These are phyloP conservation scores for Fistulinella prunicolor DNA, from an alignment of 768 basidiomycete genomes.

Conservation along the genomic window DNA sequence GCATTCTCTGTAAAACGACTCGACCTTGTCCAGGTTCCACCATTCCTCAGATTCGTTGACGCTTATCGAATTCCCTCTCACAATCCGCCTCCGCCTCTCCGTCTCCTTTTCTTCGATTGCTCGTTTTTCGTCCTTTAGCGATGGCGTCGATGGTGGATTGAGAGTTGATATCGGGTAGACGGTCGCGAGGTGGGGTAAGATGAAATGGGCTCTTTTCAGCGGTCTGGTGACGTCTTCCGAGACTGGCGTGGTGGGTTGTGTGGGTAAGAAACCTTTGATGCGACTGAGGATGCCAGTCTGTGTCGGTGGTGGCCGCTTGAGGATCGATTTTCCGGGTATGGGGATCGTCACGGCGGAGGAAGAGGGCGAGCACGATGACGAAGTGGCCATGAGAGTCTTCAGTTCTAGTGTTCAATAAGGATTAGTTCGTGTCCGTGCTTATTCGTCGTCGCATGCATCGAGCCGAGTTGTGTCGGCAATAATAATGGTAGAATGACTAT, in stretches of 20 bases:
- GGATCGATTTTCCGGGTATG: conserved; percentile 75
- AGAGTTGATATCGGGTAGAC: conserved; percentile 87
- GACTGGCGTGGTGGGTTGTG: conserved; percentile 36
- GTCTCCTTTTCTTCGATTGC: conserved; percentile 75
- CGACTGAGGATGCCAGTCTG: conserved; percentile 71
- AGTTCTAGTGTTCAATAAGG: background rate
- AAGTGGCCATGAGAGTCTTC: background rate
- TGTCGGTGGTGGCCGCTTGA: conserved; percentile 70
- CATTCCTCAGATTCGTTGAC: conserved; percentile 50
- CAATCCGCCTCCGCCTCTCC: conserved; percentile 62
- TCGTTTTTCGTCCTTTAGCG: conserved; percentile 76
- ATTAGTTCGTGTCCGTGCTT: background rate
- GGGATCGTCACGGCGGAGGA: conserved; percentile 81
- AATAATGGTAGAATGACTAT: background rate
- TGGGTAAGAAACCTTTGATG: conserved; percentile 71
- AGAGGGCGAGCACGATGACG: conserved; percentile 57
- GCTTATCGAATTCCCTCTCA: conserved; percentile 50
- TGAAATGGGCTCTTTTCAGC: conserved; percentile 88
- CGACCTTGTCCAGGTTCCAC: conserved; percentile 86
- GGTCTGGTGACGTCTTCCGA: conserved; percentile 53
- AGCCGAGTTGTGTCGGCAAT: background rate
- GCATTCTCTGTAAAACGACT: conserved; percentile 84
- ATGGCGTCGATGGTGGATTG: conserved; percentile 79
- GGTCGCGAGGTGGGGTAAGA: conserved; percentile 79
- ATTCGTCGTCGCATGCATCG: background rate